phyloP scores from a whole-genome alignment of 495 filamentous ascomycete species.

The Neurospora sp. region DNA sequence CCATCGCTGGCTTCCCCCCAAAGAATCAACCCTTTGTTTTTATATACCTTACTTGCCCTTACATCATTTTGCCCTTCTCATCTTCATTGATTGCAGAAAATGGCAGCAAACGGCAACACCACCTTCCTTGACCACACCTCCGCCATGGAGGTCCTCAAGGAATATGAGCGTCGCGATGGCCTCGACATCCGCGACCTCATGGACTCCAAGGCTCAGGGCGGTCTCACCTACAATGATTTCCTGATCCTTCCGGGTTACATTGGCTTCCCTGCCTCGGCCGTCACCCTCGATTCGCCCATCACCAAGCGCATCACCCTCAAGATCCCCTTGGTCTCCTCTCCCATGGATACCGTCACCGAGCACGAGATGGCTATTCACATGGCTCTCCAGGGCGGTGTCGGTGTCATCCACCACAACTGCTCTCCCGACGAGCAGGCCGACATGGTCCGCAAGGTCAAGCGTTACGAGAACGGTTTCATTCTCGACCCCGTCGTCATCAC shows the following conservation, averaged over 20 bases:
- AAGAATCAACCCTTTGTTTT: constrained; percentile 3
- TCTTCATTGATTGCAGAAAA: constrained; percentile 25
- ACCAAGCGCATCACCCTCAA: constrained; percentile 92
- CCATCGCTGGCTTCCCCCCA: constrained; percentile 24
- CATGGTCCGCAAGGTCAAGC: constrained; percentile 98
- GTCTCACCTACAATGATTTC: constrained; percentile 71
- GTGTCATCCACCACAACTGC: constrained; percentile 99
- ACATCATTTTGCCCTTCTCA: constrained; percentile 1
- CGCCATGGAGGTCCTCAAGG: constrained; percentile 68
- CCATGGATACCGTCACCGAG: constrained; percentile 99
- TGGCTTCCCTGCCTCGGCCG: constrained; percentile 82
- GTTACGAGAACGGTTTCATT: constrained; percentile 99
- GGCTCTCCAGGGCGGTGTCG: constrained; percentile 90
- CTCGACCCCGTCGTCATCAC: constrained; percentile 88
- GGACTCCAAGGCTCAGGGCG: constrained; percentile 78
- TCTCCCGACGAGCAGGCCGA: constrained; percentile 88
- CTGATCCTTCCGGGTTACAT: constrained; percentile 50
- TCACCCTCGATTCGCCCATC: constrained; percentile 78
- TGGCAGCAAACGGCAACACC: constrained; percentile 55
- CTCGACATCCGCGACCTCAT: constrained; percentile 73
- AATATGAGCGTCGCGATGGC: constrained; percentile 70
- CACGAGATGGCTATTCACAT: constrained; percentile 99
- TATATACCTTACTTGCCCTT: constrained; percentile 1
- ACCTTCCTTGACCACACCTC: constrained; percentile 41
- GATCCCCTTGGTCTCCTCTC: constrained; percentile 89